Evolutionary conservation across 495 filamentous ascomycete genomes (phyloP).

Genomic region (Monascus purpureus): DNA sequence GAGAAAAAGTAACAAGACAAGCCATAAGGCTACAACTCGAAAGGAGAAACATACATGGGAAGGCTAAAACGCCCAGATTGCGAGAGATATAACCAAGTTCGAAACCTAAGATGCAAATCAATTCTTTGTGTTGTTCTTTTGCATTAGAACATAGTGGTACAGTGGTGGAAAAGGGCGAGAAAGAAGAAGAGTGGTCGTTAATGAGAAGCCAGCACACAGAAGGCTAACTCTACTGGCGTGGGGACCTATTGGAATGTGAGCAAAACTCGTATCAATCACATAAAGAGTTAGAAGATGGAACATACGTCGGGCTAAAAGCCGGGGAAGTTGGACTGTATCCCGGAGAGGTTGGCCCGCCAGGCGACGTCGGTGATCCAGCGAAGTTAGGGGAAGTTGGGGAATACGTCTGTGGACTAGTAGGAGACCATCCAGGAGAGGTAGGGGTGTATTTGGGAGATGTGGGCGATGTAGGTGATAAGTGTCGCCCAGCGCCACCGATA

Average conservation of each 20-base stretch:
- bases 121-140: slow-evolving; percentile 23
- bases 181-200: slow-evolving; percentile 6
- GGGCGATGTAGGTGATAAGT: slow-evolving; percentile 51
- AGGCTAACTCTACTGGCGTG: slow-evolving; percentile 25
- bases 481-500: slow-evolving; percentile 27
- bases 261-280: background rate
- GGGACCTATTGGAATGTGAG: slow-evolving; percentile 31
- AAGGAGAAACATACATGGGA: slow-evolving; percentile 17
- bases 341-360: slow-evolving; percentile 36
- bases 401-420: slow-evolving; percentile 55
- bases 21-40: slow-evolving; percentile 11
- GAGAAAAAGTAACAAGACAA: slow-evolving; percentile 7
- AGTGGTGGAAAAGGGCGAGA: slow-evolving; percentile 20
- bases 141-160: slow-evolving; percentile 26
- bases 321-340: slow-evolving; percentile 44
- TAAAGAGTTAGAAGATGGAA: background rate
- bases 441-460: slow-evolving; percentile 66
- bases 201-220: background rate
- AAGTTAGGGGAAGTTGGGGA: slow-evolving; percentile 66
- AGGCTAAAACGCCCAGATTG: slow-evolving; percentile 19
- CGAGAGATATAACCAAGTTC: slow-evolving; percentile 28
- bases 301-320: slow-evolving; percentile 33
- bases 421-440: slow-evolving; percentile 56
- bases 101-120: slow-evolving; percentile 25
- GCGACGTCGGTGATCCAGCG: slow-evolving; percentile 43